Percentiles rank a stretch among this genome's conserved stretches.
Conservation (phyloP, 768 basidiomycete genomes). For the Leccinum pellstonianum region DNA sequence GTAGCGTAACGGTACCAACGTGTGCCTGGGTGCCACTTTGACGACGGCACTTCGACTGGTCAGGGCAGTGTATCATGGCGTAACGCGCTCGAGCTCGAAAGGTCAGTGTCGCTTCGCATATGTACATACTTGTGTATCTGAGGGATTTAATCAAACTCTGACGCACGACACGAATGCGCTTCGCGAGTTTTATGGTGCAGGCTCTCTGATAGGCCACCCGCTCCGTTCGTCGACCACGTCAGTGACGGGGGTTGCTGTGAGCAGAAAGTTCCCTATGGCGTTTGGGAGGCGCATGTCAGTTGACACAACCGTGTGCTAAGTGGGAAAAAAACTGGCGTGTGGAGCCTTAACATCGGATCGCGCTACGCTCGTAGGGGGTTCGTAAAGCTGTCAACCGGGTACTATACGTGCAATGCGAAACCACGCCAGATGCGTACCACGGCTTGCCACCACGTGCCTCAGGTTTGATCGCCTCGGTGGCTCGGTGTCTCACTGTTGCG, state of each 20-base stretch:
- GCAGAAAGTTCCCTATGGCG: neutral
- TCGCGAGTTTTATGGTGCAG: neutral
- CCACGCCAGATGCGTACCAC: slow-evolving; percentile 6
- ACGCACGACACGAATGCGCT: neutral
- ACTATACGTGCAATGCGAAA: neutral
- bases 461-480: neutral
- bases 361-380: slow-evolving; percentile 1
- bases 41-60: neutral
- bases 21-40: slow-evolving; percentile 13
- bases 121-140: neutral
- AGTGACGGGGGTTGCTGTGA: neutral
- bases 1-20: slow-evolving; percentile 14
- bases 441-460: slow-evolving; percentile 1
- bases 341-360: neutral
- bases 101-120: neutral
- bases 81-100: neutral
- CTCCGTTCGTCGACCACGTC: neutral
- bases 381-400: slow-evolving; percentile 10
- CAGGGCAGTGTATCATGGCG: neutral
- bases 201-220: neutral
- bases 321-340: slow-evolving; percentile 10
- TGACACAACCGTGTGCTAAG: slow-evolving; percentile 1
- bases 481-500: slow-evolving; percentile 5
- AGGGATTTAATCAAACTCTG: neutral
- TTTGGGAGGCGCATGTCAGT: slow-evolving; percentile 1